Percentiles rank a stretch among this genome's conserved stretches.
Evolutionary conservation across 2,329 filamentous ascomycete genomes (phyloP).

Genomic region (Trichophyton benhamiae): DNA sequence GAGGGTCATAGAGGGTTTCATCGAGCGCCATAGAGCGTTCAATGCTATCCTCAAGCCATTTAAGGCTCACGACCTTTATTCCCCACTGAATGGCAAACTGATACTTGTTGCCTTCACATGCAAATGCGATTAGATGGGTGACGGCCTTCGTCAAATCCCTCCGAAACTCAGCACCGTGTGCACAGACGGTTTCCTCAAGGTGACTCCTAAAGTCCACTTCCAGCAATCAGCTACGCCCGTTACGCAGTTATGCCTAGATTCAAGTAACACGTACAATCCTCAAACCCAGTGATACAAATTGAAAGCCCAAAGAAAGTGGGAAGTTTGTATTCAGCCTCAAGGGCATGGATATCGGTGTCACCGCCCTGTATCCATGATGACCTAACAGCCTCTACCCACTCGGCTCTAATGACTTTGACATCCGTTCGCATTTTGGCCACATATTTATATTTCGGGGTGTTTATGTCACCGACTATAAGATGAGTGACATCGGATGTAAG

Average conservation of each 20-base stretch:
- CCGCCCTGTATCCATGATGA: slow-evolving; percentile 68
- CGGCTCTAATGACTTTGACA: slow-evolving; percentile 66
- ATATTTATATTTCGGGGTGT: slow-evolving; percentile 90
- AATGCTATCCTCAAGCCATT: slow-evolving; percentile 77
- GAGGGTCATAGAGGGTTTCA: slow-evolving; percentile 70
- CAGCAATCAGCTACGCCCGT: neutral
- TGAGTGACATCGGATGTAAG: slow-evolving; percentile 94
- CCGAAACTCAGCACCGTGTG: slow-evolving; percentile 70
- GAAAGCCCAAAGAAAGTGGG: slow-evolving; percentile 41
- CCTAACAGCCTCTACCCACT: slow-evolving; percentile 72
- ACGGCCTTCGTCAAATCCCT: slow-evolving; percentile 76
- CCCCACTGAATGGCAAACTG: slow-evolving; percentile 73
- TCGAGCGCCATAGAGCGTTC: slow-evolving; percentile 83
- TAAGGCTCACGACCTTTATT: slow-evolving; percentile 63
- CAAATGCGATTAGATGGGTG: slow-evolving; percentile 73
- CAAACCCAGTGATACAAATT: slow-evolving; percentile 59
- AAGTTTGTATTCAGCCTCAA: slow-evolving; percentile 49
- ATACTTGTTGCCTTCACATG: slow-evolving; percentile 79
- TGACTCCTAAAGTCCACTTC: slow-evolving; percentile 45
- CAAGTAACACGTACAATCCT: slow-evolving; percentile 42
- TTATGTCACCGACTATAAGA: slow-evolving; percentile 75
- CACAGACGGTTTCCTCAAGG: slow-evolving; percentile 54
- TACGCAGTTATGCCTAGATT: neutral
- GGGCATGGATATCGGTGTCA: slow-evolving; percentile 55
- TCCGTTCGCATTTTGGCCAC: slow-evolving; percentile 82